These are phyloP conservation scores for Epichloe coenophiala DNA, from an alignment of 2,329 filamentous ascomycete genomes.

Conservation along the genomic window DNA sequence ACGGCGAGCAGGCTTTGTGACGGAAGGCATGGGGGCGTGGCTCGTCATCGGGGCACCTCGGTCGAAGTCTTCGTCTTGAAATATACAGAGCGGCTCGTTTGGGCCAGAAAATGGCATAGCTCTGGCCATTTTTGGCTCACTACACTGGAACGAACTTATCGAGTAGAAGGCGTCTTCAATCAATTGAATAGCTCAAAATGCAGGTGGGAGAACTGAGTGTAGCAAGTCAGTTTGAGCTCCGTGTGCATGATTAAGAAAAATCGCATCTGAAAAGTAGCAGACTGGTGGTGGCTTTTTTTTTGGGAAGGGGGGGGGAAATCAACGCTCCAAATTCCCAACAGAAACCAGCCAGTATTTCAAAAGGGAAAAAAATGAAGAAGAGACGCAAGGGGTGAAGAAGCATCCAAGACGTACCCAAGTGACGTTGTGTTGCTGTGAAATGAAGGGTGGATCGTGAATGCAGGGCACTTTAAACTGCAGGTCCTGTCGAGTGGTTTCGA, in stretches of 20 bases:
- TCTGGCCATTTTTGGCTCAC: conserved; percentile 39
- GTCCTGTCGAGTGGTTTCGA: not conserved
- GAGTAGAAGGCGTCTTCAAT: conserved; percentile 1
- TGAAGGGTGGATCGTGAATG: conserved; percentile 4
- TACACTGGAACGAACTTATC: conserved; percentile 2
- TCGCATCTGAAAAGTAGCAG: not conserved
- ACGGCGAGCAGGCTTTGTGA: conserved; percentile 32
- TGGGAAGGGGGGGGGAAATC: not conserved
- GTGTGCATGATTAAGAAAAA: not conserved
- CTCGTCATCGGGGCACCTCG: conserved; percentile 35
- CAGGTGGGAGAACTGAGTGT: too few species aligned
- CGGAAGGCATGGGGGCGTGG: conserved; percentile 42
- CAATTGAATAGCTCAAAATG: not conserved
- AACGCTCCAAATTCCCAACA: not conserved
- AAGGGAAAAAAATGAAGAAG: not conserved
- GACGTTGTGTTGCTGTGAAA: not conserved
- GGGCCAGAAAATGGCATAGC: conserved; percentile 31
- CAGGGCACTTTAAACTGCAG: conserved; percentile 1
- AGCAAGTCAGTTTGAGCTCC: not conserved
- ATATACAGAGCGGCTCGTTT: conserved; percentile 37
- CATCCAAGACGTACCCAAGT: conserved; percentile 3
- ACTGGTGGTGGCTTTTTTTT: not conserved
- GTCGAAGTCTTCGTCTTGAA: conserved; percentile 36
- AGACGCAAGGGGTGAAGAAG: not conserved
- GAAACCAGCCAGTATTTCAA: not conserved